A percentile compares a stretch with the other conserved stretches of the same genome.
Conservation (phyloP, 164 flowering plant genomes). For the Nymphaea colorata region DNA sequence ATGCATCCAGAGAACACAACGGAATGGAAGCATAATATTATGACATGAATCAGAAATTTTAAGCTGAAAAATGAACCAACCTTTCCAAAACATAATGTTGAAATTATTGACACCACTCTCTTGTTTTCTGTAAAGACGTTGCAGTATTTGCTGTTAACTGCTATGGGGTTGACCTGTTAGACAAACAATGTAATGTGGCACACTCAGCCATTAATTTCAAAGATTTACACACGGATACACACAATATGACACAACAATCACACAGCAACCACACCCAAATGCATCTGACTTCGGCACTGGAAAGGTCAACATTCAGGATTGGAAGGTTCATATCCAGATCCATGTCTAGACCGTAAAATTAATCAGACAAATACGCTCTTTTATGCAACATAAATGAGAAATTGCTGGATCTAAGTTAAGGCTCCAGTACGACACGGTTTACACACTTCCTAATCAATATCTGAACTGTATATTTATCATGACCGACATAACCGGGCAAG, state of each 20-base stretch:
- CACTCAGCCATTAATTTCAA: neutral
- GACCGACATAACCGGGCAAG: too few species aligned
- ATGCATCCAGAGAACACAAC: too few species aligned
- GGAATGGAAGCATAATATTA: too few species aligned
- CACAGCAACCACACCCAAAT: neutral
- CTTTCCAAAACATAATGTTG: constrained; percentile 81
- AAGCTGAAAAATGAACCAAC: constrained; percentile 25
- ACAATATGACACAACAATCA: neutral
- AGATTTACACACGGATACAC: neutral
- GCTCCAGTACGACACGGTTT: too few species aligned
- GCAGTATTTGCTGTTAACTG: constrained; percentile 92
- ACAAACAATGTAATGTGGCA: neutral
- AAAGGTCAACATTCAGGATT: neutral
- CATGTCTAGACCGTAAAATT: too few species aligned
- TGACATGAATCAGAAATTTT: too few species aligned
- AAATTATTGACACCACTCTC: constrained; percentile 67
- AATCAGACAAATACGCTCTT: too few species aligned
- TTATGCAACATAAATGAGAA: too few species aligned
- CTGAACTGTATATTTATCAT: too few species aligned
- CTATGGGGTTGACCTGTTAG: constrained; percentile 86
- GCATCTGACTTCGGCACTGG: neutral
- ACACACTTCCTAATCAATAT: too few species aligned
- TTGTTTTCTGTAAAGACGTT: constrained; percentile 97
- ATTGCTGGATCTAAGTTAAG: too few species aligned
- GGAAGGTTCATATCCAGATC: too few species aligned